Evolutionary conservation across 2,329 filamentous ascomycete species (phyloP).

Genomic region (Endocalyx cinctus): DNA sequence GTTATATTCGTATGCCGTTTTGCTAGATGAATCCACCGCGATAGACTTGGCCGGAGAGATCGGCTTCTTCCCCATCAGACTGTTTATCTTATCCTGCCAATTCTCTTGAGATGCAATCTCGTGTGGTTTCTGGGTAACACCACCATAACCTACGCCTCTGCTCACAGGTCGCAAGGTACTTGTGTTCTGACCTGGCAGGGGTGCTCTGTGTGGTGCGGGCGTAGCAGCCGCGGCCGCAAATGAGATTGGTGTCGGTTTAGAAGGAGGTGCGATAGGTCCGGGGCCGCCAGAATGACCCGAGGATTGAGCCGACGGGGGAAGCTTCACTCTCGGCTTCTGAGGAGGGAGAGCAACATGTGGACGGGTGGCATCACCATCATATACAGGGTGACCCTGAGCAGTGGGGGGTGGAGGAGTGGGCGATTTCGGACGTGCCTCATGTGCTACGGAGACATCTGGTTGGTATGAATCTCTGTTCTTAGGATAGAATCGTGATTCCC

Average conservation of each 20-base stretch:
- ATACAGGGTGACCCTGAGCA: conserved; percentile 66
- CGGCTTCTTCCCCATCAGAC: conserved; percentile 63
- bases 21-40: conserved; percentile 63
- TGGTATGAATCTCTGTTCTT: conserved; percentile 41
- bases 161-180: conserved; percentile 17
- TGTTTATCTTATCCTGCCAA: conserved; percentile 85
- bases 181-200: conserved; percentile 8
- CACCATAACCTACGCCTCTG: conserved; percentile 18
- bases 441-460: conserved; percentile 31
- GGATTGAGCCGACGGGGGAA: conserved; percentile 65
- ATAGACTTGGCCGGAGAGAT: conserved; percentile 51
- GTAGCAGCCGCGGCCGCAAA: conserved; percentile 36
- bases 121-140: conserved; percentile 21
- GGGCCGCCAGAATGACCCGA: conserved; percentile 35
- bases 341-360: conserved; percentile 68
- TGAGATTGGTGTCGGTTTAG: conserved; percentile 38
- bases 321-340: conserved; percentile 70
- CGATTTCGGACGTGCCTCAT: conserved; percentile 45
- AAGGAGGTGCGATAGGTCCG: conserved; percentile 25
- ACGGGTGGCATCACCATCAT: conserved; percentile 59
- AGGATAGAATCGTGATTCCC: conserved; percentile 60
- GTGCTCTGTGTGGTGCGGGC: conserved; percentile 10
- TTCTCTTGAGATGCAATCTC: conserved; percentile 33
- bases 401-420: conserved; percentile 70
- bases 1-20: conserved; percentile 58